phyloP scores from a whole-genome alignment of 345 rosid genomes.

The Eucalyptus melliodora region DNA sequence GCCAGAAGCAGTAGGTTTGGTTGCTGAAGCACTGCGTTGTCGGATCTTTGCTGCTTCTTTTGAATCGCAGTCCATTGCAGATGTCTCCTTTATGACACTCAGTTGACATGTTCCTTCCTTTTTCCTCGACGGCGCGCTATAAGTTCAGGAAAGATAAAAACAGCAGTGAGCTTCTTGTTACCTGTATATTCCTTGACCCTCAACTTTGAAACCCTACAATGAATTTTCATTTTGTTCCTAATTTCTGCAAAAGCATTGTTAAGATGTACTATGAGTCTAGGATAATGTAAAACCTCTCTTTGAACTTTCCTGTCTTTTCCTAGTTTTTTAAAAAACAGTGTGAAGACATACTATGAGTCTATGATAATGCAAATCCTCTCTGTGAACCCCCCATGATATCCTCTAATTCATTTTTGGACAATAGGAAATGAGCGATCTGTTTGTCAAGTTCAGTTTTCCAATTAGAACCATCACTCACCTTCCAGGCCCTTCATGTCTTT shows the following conservation, averaged over 20 bases:
- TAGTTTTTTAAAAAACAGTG: not conserved
- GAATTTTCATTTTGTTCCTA: not conserved
- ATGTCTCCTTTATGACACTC: constrained; percentile 9
- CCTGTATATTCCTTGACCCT: not conserved
- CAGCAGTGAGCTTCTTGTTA: not conserved
- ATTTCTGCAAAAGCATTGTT: not conserved
- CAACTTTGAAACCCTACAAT: not conserved
- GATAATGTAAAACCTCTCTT: not conserved
- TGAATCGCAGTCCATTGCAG: not conserved
- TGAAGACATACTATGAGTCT: not conserved
- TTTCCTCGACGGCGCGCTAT: constrained; percentile 24
- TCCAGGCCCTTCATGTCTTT: constrained; percentile 9
- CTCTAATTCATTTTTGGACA: not conserved
- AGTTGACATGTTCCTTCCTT: not conserved
- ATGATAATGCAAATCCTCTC: not conserved
- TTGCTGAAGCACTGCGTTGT: not conserved
- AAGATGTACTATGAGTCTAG: not conserved
- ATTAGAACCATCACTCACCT: constrained; percentile 5
- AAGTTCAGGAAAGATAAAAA: not conserved
- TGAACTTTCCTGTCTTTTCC: not conserved
- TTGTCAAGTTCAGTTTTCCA: not conserved
- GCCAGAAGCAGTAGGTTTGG: constrained; percentile 16
- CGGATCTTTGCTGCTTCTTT: constrained; percentile 11
- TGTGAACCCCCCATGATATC: not conserved
- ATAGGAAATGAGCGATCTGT: not conserved